A percentile compares a stretch with the other conserved stretches of the same genome.
Evolutionary conservation across 208 protist species (phyloP).

Genomic region (Trypanosoma cruzi): DNA sequence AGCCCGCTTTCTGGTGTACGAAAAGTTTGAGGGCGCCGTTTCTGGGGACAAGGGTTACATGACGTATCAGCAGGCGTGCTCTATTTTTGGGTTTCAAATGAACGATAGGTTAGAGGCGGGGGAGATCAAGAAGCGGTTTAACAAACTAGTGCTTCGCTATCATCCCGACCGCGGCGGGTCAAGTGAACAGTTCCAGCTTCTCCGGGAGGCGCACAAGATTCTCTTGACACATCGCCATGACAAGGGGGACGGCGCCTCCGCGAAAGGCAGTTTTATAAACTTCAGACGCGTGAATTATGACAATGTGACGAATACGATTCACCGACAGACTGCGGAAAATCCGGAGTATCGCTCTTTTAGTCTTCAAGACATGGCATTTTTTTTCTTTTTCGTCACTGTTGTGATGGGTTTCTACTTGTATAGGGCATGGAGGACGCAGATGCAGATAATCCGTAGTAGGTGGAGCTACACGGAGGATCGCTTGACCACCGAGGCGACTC

Average conservation of each 20-base stretch:
- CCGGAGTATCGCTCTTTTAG: slow-evolving; percentile 78
- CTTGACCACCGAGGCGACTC: slow-evolving; percentile 35
- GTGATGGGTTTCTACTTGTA: slow-evolving; percentile 67
- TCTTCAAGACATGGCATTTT: slow-evolving; percentile 64
- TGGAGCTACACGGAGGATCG: slow-evolving; percentile 85
- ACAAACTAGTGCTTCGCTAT: slow-evolving; percentile 70
- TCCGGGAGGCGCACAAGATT: slow-evolving; percentile 86
- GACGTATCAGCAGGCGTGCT: slow-evolving; percentile 86
- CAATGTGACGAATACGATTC: slow-evolving; percentile 80
- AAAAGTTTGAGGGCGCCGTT: slow-evolving; percentile 53
- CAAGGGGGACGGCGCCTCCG: slow-evolving; percentile 39
- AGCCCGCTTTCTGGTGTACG: slow-evolving; percentile 23
- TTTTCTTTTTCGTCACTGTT: slow-evolving; percentile 53
- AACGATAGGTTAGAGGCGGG: slow-evolving; percentile 66
- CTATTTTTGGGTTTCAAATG: slow-evolving; percentile 89
- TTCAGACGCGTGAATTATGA: slow-evolving; percentile 86
- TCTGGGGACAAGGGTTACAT: slow-evolving; percentile 84
- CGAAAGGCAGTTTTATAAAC: slow-evolving; percentile 46
- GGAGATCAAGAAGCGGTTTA: slow-evolving; percentile 84
- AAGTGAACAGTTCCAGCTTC: slow-evolving; percentile 78
- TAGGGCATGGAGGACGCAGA: slow-evolving; percentile 59
- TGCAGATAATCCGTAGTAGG: slow-evolving; percentile 56
- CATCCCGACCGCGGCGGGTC: slow-evolving; percentile 87
- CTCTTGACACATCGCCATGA: slow-evolving; percentile 81
- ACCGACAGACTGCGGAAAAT: slow-evolving; percentile 69